These are phyloP conservation scores for Micromonas commoda DNA, from an alignment of 139 green algal species.

Conservation along the genomic window DNA sequence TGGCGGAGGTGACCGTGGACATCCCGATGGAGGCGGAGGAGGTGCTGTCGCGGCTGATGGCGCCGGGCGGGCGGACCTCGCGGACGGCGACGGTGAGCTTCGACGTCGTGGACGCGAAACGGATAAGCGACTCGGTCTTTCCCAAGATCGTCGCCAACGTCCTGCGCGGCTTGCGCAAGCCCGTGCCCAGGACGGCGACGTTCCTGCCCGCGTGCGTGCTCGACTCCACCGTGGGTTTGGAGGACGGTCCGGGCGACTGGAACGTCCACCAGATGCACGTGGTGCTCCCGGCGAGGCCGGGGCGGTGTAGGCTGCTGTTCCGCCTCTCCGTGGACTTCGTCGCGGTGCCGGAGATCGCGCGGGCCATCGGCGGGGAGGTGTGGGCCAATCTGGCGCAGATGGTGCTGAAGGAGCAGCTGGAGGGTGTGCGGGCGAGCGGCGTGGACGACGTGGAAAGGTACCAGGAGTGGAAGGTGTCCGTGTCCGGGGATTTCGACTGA, in stretches of 20 bases:
- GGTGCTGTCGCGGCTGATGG: neutral
- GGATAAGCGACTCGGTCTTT: too few relatives aligned
- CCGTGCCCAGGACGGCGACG: neutral
- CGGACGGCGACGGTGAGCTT: neutral
- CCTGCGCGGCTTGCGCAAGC: neutral
- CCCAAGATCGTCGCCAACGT: conserved; percentile 4
- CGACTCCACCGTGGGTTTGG: neutral
- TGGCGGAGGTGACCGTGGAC: conserved; percentile 14
- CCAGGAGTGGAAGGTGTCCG: neutral
- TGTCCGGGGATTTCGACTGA: too few relatives aligned
- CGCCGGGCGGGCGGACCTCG: too few relatives aligned
- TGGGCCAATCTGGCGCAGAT: conserved; percentile 12
- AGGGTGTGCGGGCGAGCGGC: neutral
- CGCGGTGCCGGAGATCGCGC: neutral
- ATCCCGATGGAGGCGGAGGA: neutral
- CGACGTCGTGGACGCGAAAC: neutral
- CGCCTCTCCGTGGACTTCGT: conserved; percentile 19
- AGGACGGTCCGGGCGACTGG: neutral
- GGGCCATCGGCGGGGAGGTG: neutral
- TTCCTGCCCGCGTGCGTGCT: conserved; percentile 3
- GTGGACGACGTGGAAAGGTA: neutral
- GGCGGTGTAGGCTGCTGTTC: neutral
- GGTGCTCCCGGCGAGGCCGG: neutral
- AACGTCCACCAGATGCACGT: conserved; percentile 17
- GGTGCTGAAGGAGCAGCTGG: conserved; percentile 6